Evolutionary conservation across 257 asterid genomes (phyloP).

Genomic region (Nicotiana attenuata): DNA sequence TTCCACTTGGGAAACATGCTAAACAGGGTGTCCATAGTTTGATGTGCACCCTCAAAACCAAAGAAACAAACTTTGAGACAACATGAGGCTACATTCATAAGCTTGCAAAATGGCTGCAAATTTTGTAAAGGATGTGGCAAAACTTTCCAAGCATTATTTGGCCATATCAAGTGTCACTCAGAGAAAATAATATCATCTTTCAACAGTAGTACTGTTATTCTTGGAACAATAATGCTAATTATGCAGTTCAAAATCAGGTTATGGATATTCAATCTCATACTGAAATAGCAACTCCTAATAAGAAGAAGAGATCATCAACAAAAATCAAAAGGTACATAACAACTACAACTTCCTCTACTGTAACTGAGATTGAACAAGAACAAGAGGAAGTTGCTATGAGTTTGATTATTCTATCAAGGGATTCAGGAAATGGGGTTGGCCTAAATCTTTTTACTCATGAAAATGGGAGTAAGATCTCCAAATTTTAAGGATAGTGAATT

Average conservation of each 20-base stretch:
- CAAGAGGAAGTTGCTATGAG: slow-evolving; percentile 85
- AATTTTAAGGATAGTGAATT: slow-evolving; percentile 10
- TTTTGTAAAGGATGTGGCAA: slow-evolving; percentile 84
- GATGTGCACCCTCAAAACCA: too few species aligned
- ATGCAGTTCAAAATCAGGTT: slow-evolving; percentile 13
- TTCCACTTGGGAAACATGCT: too few species aligned
- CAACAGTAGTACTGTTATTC: slow-evolving; percentile 26
- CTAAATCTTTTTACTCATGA: slow-evolving; percentile 18
- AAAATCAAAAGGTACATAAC: slow-evolving; percentile 45
- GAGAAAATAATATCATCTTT: slow-evolving; percentile 18
- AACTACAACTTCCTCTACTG: slow-evolving; percentile 33
- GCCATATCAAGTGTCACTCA: slow-evolving; percentile 86
- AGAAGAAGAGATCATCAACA: slow-evolving; percentile 55
- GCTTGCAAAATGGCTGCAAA: too few species aligned
- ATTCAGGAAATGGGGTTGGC: slow-evolving; percentile 34
- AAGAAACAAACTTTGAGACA: too few species aligned
- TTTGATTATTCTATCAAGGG: slow-evolving; percentile 68
- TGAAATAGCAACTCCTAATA: slow-evolving; percentile 34
- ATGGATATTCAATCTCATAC: slow-evolving; percentile 46
- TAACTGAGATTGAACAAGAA: slow-evolving; percentile 49
- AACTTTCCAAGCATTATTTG: slow-evolving; percentile 68
- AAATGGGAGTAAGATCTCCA: too few species aligned
- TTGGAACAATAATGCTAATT: slow-evolving; percentile 21
- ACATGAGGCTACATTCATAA: too few species aligned
- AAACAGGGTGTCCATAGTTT: too few species aligned